A percentile compares a stretch with the other conserved stretches of the same genome.
phyloP scores from a whole-genome alignment of 306 rosid species.

The Cucurbita ficifolia region DNA sequence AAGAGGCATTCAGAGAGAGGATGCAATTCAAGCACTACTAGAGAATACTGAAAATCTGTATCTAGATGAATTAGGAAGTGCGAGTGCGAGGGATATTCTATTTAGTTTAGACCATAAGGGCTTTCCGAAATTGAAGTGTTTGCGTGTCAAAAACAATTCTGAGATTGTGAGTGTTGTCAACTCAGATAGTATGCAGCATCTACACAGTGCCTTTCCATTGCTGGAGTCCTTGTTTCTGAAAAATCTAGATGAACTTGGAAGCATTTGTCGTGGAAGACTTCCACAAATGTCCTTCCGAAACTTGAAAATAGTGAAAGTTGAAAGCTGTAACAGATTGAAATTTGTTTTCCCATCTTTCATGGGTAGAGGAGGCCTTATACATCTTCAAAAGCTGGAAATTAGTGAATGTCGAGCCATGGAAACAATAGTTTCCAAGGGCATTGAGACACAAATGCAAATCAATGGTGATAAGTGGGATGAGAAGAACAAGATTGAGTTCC shows the following conservation, averaged over 20 bases:
- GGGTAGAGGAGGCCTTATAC: background rate
- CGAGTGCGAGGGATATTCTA: conserved; percentile 20
- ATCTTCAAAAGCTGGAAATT: conserved; percentile 19
- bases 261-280: conserved; percentile 8
- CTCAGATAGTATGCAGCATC: background rate
- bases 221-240: conserved; percentile 15
- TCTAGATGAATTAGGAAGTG: conserved; percentile 22
- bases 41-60: conserved; percentile 22
- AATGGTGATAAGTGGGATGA: conserved; percentile 2
- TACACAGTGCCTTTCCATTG: conserved; percentile 5
- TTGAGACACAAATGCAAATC: background rate
- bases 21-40: conserved; percentile 16
- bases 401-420: conserved; percentile 14
- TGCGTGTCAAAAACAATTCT: conserved; percentile 16
- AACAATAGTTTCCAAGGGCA: conserved; percentile 4
- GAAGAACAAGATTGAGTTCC: conserved; percentile 7
- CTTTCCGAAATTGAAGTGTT: conserved; percentile 23
- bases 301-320: conserved; percentile 17
- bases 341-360: conserved; percentile 2
- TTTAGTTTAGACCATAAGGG: conserved; percentile 18
- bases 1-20: conserved; percentile 7
- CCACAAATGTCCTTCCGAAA: conserved; percentile 8
- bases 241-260: background rate
- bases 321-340: background rate
- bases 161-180: conserved; percentile 12